Evolutionary conservation across 768 basidiomycete genomes (phyloP).

Genomic region (Podaxis carcinomalis): DNA sequence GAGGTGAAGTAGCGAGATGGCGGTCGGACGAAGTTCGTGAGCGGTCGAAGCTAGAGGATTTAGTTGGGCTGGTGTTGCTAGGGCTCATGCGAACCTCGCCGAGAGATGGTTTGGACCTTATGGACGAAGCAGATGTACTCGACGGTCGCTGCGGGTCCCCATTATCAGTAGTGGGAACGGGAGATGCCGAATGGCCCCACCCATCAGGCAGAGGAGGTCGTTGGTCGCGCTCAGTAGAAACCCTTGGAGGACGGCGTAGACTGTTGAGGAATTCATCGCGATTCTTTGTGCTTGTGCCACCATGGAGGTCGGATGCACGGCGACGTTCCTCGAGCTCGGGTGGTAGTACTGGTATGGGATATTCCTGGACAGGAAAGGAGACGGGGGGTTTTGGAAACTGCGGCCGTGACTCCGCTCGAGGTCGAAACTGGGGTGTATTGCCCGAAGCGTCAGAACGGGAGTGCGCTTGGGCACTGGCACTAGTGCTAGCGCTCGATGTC

Average conservation of each 20-base stretch:
- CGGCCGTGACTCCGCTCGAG: neutral
- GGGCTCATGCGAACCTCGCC: neutral
- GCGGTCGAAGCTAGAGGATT: neutral
- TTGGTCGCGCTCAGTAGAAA: neutral
- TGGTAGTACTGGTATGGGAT: constrained; percentile 5
- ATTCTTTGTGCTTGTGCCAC: constrained; percentile 1
- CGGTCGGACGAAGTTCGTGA: constrained; percentile 30
- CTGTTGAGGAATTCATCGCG: constrained; percentile 1
- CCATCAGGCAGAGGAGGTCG: neutral
- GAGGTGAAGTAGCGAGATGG: constrained; percentile 27
- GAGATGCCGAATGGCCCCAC: neutral
- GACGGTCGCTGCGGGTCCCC: neutral
- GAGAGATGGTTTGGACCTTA: constrained; percentile 5
- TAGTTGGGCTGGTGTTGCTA: neutral
- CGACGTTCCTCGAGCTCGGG: constrained; percentile 8
- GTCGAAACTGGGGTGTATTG: neutral
- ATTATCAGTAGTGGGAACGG: neutral
- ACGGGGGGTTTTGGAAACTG: neutral
- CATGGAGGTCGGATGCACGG: constrained; percentile 5
- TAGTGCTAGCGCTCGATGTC: neutral
- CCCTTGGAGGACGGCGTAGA: neutral
- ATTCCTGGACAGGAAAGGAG: neutral
- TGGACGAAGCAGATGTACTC: constrained; percentile 3
- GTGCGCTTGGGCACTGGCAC: neutral
- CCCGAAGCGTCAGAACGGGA: neutral